Evolutionary conservation across 1,284 basidiomycete species (phyloP).

Genomic region (Ceratobasidium theobromae): DNA sequence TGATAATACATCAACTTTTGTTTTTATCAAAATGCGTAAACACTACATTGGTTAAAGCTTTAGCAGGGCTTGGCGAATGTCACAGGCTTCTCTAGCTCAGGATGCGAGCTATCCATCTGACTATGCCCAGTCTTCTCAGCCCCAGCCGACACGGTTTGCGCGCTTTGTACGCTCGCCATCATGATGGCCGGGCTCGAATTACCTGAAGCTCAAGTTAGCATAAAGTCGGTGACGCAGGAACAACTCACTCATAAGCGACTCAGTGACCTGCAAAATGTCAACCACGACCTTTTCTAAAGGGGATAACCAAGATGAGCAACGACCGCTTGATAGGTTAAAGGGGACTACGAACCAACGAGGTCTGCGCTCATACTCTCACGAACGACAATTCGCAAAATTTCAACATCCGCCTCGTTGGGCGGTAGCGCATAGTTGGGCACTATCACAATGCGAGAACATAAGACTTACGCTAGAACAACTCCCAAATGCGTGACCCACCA

Average conservation of each 20-base stretch:
- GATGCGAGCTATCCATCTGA: slow-evolving; percentile 1
- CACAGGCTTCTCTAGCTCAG: neutral
- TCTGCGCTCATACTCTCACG: slow-evolving; percentile 71
- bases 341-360: slow-evolving; percentile 57
- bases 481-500: slow-evolving; percentile 33
- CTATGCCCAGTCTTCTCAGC: neutral
- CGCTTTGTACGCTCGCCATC: slow-evolving; percentile 19
- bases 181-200: slow-evolving; percentile 5
- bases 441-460: slow-evolving; percentile 53
- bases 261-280: slow-evolving; percentile 35
- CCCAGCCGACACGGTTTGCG: neutral
- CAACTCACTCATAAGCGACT: slow-evolving; percentile 35
- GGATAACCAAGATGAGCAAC: neutral
- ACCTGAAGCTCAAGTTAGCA: neutral
- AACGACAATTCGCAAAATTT: slow-evolving; percentile 82
- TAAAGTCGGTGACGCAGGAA: too few relatives aligned
- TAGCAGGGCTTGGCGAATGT: slow-evolving; percentile 28
- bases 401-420: slow-evolving; percentile 63
- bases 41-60: neutral
- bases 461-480: neutral
- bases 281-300: slow-evolving; percentile 27
- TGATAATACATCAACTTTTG: too few relatives aligned
- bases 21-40: too few relatives aligned
- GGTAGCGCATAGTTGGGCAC: slow-evolving; percentile 86
- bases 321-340: neutral